Conservation (phyloP, 202 grass and related monocot genomes). For the Alloteropsis angusta region DNA sequence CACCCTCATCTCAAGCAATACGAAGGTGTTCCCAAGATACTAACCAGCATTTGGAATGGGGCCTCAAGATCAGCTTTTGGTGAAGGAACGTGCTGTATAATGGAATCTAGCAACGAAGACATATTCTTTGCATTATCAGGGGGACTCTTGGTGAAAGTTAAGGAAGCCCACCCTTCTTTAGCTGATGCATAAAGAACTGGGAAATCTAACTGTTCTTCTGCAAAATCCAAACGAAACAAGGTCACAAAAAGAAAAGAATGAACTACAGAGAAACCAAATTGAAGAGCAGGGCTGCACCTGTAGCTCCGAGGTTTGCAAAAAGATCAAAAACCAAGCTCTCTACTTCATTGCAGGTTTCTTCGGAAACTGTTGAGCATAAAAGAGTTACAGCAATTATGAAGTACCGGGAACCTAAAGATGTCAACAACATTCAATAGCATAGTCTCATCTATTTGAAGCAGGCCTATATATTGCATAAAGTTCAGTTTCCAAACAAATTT, state of each 20-base stretch:
- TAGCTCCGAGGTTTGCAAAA: constrained; percentile 99
- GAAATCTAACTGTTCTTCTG: constrained; percentile 97
- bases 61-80: constrained; percentile 74
- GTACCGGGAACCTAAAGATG: too few species aligned
- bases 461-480: background rate
- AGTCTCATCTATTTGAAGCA: too few species aligned
- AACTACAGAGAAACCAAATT: constrained; percentile 19
- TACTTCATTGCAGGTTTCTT: constrained; percentile 97
- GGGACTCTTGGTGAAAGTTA: constrained; percentile 74
- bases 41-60: constrained; percentile 96
- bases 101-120: constrained; percentile 87
- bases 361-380: constrained; percentile 56
- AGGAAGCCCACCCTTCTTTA: constrained; percentile 98
- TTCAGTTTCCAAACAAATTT: background rate
- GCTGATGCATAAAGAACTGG: constrained; percentile 98
- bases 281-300: constrained; percentile 48
- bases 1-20: constrained; percentile 20
- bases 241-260: constrained; percentile 25
- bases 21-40: constrained; percentile 16
- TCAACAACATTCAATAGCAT: too few species aligned
- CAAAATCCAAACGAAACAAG: constrained; percentile 28
- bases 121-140: constrained; percentile 74
- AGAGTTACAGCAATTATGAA: too few species aligned
- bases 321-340: constrained; percentile 99
- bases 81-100: constrained; percentile 68